Conservation (phyloP, 2,329 filamentous ascomycete genomes). For the Aspergillus sp. region DNA sequence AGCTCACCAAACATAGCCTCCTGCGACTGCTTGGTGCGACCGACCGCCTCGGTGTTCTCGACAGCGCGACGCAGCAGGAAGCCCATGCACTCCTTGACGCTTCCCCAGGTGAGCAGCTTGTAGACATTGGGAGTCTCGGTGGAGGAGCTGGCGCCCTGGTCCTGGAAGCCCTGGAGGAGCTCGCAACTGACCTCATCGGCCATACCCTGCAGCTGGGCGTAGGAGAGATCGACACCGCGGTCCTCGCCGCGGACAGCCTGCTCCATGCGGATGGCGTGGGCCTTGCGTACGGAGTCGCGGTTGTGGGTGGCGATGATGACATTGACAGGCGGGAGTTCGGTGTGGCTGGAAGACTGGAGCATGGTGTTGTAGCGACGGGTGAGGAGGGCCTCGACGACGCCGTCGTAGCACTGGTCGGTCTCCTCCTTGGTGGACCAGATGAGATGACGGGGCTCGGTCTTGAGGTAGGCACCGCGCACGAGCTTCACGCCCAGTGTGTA, state of each 20-base stretch:
- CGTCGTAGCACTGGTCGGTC: conserved; percentile 54
- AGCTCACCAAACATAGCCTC: conserved; percentile 35
- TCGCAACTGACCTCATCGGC: conserved; percentile 80
- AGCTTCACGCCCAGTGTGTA: conserved; percentile 53
- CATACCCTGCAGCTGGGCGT: conserved; percentile 91
- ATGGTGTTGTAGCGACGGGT: conserved; percentile 57
- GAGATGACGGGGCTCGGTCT: conserved; percentile 44
- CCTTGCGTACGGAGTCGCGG: conserved; percentile 50
- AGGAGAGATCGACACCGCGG: conserved; percentile 49
- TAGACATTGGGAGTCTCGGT: conserved; percentile 48
- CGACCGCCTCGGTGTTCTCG: conserved; percentile 67
- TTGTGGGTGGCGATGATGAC: conserved; percentile 62
- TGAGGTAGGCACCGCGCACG: conserved; percentile 54
- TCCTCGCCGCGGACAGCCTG: conserved; percentile 47
- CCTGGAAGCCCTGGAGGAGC: conserved; percentile 46
- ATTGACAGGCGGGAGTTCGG: conserved; percentile 43
- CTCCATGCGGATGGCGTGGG: conserved; percentile 43
- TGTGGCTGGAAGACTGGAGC: conserved; percentile 44
- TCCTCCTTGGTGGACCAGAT: conserved; percentile 49
- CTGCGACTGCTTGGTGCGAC: conserved; percentile 48
- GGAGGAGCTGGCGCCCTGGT: conserved; percentile 22
- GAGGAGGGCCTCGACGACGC: conserved; percentile 54
- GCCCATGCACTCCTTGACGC: conserved; percentile 58
- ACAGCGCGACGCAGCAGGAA: conserved; percentile 64
- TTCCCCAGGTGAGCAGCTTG: conserved; percentile 61